Conservation (phyloP, 768 basidiomycete genomes). For the Lactarius akahatsu region DNA sequence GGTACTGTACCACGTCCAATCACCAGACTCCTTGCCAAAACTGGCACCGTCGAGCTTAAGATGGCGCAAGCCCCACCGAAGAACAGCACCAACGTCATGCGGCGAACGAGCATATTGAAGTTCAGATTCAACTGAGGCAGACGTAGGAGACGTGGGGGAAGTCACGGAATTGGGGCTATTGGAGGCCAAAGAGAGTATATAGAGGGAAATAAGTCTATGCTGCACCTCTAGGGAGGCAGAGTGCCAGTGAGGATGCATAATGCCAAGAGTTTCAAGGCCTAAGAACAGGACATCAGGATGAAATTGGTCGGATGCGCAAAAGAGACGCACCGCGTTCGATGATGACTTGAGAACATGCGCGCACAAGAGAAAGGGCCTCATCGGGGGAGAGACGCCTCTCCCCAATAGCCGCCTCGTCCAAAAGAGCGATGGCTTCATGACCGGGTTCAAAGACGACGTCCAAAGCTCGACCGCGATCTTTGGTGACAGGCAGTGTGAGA, state of each 20-base stretch:
- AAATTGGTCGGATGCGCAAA: slow-evolving; percentile 16
- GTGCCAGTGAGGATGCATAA: slow-evolving; percentile 86
- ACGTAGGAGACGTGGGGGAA: slow-evolving; percentile 49
- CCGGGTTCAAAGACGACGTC: slow-evolving; percentile 62
- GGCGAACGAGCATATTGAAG: slow-evolving; percentile 63
- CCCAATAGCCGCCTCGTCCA: slow-evolving; percentile 57
- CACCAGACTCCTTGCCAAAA: slow-evolving; percentile 52
- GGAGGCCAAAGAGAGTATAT: slow-evolving; percentile 60
- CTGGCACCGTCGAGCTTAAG: slow-evolving; percentile 56
- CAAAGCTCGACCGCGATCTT: slow-evolving; percentile 49
- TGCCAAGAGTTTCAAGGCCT: slow-evolving; percentile 80
- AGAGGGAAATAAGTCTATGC: slow-evolving; percentile 65
- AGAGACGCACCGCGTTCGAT: slow-evolving; percentile 54
- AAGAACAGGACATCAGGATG: slow-evolving; percentile 14
- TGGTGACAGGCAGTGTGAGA: slow-evolving; percentile 56
- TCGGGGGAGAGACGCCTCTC: slow-evolving; percentile 57
- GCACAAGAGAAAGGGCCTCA: slow-evolving; percentile 63
- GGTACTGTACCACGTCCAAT: slow-evolving; percentile 62
- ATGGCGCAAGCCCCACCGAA: slow-evolving; percentile 81
- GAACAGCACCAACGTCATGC: slow-evolving; percentile 75
- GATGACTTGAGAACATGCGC: slow-evolving; percentile 68
- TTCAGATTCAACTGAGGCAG: slow-evolving; percentile 61
- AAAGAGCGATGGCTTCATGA: slow-evolving; percentile 45
- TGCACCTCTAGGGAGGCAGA: slow-evolving; percentile 71
- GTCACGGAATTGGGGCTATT: slow-evolving; percentile 48